phyloP scores from a whole-genome alignment of 129 eudicot genomes.

The Chrysanthemum makinoi region DNA sequence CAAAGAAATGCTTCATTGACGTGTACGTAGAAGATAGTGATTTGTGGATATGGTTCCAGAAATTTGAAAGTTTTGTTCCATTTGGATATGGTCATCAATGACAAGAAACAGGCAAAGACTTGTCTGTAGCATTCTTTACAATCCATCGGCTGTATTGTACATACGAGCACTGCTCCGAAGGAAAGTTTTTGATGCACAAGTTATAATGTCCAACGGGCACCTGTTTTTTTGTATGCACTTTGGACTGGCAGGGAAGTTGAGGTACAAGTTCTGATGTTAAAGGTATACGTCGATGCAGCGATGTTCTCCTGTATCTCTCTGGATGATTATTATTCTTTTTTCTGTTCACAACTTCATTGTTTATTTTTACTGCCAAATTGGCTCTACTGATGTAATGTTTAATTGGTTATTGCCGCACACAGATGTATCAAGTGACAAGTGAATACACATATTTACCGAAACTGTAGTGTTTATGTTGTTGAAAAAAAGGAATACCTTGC shows the following conservation, averaged over 20 bases:
- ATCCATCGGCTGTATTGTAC: background rate
- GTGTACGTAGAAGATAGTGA: conserved; percentile 16
- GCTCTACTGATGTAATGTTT: background rate
- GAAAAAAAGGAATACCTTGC: background rate
- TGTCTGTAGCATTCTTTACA: background rate
- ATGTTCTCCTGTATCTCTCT: background rate
- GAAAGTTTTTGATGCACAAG: background rate
- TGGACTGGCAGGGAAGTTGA: background rate
- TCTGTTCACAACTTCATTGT: background rate
- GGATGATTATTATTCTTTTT: too few species aligned
- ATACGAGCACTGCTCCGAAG: background rate
- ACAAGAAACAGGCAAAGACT: background rate
- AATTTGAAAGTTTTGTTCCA: background rate
- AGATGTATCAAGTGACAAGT: conserved; percentile 7
- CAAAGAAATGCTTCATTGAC: conserved; percentile 47
- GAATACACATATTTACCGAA: background rate
- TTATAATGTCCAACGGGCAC: background rate
- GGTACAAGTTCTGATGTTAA: conserved; percentile 12
- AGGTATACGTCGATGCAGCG: conserved; percentile 7
- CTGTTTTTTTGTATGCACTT: conserved; percentile 6
- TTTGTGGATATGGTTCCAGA: background rate
- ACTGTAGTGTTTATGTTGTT: background rate
- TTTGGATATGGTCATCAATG: background rate
- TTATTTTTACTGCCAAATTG: background rate
- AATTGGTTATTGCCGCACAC: background rate